These are phyloP conservation scores for Sarocladiaceae sp. DNA, from an alignment of 2,329 filamentous ascomycete genomes.

Conservation along the genomic window DNA sequence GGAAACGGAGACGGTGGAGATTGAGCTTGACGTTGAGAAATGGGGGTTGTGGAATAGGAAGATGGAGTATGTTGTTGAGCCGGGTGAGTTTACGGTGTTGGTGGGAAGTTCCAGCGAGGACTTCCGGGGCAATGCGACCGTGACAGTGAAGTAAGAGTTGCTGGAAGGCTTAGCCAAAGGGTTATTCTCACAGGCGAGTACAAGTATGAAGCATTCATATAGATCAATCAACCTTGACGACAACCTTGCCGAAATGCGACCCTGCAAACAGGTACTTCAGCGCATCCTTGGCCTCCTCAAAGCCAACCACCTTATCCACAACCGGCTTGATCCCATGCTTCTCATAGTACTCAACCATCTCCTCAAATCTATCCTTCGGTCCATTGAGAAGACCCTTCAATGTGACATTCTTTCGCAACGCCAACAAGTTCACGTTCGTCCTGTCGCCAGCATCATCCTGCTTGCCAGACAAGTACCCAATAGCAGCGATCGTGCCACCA, in stretches of 20 bases:
- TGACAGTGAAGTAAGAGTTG: conserved; percentile 45
- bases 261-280: conserved; percentile 48
- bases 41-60: conserved; percentile 54
- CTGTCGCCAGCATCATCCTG: conserved; percentile 48
- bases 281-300: conserved; percentile 43
- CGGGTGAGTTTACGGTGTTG: conserved; percentile 60
- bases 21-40: conserved; percentile 51
- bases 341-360: conserved; percentile 46
- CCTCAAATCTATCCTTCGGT: conserved; percentile 47
- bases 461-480: conserved; percentile 48
- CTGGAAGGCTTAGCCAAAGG: no score
- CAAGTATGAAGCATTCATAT: no score
- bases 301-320: conserved; percentile 41
- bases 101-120: conserved; percentile 58
- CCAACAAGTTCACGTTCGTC: conserved; percentile 56
- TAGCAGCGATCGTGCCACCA: conserved; percentile 49
- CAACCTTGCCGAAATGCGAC: conserved; percentile 55
- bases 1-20: conserved; percentile 46
- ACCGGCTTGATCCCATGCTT: conserved; percentile 41
- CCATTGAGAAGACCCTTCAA: conserved; percentile 58
- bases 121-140: conserved; percentile 50
- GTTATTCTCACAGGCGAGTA: no score
- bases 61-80: conserved; percentile 72
- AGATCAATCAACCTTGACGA: conserved; percentile 42
- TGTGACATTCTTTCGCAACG: conserved; percentile 41